A percentile compares a stretch with the other conserved stretches of the same genome.
phyloP scores from a whole-genome alignment of 2,329 filamentous ascomycete species.

The Neurospora sp. region DNA sequence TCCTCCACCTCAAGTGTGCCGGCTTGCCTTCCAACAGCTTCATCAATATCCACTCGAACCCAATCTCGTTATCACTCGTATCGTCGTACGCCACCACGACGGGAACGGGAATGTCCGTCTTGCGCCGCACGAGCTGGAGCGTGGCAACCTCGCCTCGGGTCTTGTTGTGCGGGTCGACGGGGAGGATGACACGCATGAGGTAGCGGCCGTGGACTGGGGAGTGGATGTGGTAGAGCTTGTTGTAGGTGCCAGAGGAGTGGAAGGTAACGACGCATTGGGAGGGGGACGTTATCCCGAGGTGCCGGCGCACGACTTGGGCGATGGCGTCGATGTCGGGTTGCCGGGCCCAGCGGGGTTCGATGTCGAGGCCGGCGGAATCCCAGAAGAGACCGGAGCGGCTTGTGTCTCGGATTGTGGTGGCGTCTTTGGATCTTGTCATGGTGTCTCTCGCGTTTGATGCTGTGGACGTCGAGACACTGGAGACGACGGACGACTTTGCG shows the following conservation, averaged over 20 bases:
- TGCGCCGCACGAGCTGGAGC: constrained; percentile 21
- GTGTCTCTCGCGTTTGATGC: background rate
- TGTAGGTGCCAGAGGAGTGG: constrained; percentile 20
- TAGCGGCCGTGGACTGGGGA: constrained; percentile 4
- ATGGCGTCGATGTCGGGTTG: constrained; percentile 20
- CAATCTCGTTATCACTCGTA: constrained; percentile 22
- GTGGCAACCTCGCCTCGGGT: constrained; percentile 27
- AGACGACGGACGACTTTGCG: background rate
- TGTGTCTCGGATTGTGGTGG: constrained; percentile 8
- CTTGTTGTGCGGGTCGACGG: constrained; percentile 20
- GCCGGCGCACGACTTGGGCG: constrained; percentile 15
- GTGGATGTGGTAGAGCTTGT: constrained; percentile 22
- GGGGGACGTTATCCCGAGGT: constrained; percentile 14
- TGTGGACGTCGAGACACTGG: background rate
- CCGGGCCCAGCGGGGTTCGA: constrained; percentile 14
- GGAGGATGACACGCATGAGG: constrained; percentile 20
- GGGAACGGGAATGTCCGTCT: constrained; percentile 26
- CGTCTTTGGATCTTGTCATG: background rate
- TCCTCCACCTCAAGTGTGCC: constrained; percentile 20
- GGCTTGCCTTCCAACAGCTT: constrained; percentile 19
- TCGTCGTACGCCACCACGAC: constrained; percentile 24
- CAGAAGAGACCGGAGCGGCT: constrained; percentile 17
- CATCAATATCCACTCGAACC: constrained; percentile 32
- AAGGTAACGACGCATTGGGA: constrained; percentile 16
- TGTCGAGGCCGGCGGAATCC: constrained; percentile 14